Evolutionary conservation across 1,284 basidiomycete species (phyloP), one percentile per base, ranked within the genome.

Genomic region (Cerrena zonata): DNA sequence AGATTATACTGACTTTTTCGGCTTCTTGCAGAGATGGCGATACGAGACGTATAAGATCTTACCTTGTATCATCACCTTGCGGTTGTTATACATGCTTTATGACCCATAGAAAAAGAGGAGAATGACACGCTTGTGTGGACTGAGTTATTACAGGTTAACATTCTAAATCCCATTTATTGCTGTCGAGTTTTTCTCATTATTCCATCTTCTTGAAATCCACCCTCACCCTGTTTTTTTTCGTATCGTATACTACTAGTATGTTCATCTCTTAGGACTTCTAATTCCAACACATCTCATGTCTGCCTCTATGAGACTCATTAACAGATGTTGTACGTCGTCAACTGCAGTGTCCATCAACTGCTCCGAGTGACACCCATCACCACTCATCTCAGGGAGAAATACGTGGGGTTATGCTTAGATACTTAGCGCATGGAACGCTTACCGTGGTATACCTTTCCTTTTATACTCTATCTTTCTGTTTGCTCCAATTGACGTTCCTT

Each of bases 1-100:
- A 49, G 10, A 11, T 54, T 46, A 40, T 41, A 36, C 52, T 43
- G 22, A 23, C 25, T 25, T 47, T 24, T 21, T 39, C 18, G 18
- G 12, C n/a, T 36, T 51, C 47, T 56, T 63, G 49, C 70, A 88
- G 84, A 88, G 70, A 80, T 77, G 52, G 80, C 82, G 38, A 87
- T 87, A 69, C 81, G 84, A 60, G 66, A 68, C 30, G 7, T 34
- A 34, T 7, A 7, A 7, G 30, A 34, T 34, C 30, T 7, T 15
- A 15, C 30, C 7, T 34, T 7, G 7, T 34, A 34, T 34, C 30
- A 15, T 15, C 30, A 7, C 7, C 30, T 7, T 34, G 30, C 15
- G 30, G 15, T 34, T n/a, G n/a, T n/a, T n/a, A n/a, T n/a, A n/a
- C 7, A 34, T 15, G 30, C 30, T 7, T 7, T 34, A 34, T 15